Evolutionary conservation across 129 eudicot species (phyloP).

Genomic region (Pittosporum tobira): DNA sequence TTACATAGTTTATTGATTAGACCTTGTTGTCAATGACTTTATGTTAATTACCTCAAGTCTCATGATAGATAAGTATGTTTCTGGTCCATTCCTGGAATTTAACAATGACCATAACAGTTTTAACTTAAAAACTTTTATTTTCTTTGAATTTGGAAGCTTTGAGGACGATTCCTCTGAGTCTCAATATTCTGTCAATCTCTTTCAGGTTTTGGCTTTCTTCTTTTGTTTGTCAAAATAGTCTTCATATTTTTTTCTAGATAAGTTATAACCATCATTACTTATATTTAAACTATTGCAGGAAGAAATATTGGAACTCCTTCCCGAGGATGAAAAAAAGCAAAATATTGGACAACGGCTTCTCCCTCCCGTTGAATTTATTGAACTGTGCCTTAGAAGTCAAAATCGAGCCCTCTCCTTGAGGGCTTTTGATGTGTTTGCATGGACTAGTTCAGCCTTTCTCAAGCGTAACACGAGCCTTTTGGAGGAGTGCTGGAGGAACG

Average conservation of each 20-base stretch:
- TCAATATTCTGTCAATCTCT: too few relatives aligned
- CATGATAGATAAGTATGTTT: too few relatives aligned
- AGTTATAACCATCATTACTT: background rate
- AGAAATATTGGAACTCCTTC: slow-evolving; percentile 46
- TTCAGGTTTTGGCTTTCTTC: background rate
- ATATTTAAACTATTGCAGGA: slow-evolving; percentile 38
- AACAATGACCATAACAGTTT: too few relatives aligned
- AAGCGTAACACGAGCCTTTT: slow-evolving; percentile 53
- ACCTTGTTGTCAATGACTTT: too few relatives aligned
- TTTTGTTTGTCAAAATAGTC: too few relatives aligned
- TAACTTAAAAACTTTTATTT: too few relatives aligned
- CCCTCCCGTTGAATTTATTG: slow-evolving; percentile 67
- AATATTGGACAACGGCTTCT: slow-evolving; percentile 49
- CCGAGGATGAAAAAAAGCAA: slow-evolving; percentile 43
- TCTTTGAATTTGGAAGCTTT: too few relatives aligned
- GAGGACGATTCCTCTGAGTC: too few relatives aligned
- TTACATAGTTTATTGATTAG: too few relatives aligned
- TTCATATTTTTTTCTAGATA: too few relatives aligned
- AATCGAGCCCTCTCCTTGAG: slow-evolving; percentile 49
- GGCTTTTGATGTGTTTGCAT: slow-evolving; percentile 73
- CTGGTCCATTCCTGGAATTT: too few relatives aligned
- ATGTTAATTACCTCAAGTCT: too few relatives aligned
- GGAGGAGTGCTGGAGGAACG: slow-evolving; percentile 97
- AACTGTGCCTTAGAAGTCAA: slow-evolving; percentile 48
- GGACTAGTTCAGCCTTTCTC: slow-evolving; percentile 67